Conservation (phyloP, 2,329 filamentous ascomycete species). For the Cladosporium sp. region DNA sequence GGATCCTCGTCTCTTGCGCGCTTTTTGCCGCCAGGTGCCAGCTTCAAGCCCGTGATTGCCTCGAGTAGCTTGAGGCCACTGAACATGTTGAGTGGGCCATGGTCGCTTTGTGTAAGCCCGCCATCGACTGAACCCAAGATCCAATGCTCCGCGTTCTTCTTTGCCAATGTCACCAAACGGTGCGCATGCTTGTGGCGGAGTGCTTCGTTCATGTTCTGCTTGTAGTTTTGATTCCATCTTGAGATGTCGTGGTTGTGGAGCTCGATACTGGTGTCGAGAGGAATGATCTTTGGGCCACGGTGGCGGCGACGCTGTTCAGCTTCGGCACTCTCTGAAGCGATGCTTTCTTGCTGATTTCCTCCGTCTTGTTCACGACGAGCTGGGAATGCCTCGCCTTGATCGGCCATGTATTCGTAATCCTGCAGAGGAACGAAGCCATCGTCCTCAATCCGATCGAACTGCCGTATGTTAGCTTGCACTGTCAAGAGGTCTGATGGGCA, state of each 20-base stretch:
- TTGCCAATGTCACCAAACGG: conserved; percentile 45
- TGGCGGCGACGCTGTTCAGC: conserved; percentile 38
- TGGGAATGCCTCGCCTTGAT: conserved; percentile 27
- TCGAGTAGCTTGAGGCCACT: conserved; percentile 52
- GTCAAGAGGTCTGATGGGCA: background rate
- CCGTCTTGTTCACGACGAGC: background rate
- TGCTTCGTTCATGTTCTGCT: conserved; percentile 54
- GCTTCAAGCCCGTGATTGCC: conserved; percentile 38
- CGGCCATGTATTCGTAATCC: conserved; percentile 17
- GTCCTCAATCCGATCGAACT: conserved; percentile 22
- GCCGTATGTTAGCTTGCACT: background rate
- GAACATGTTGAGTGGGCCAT: conserved; percentile 55
- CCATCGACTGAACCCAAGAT: conserved; percentile 52
- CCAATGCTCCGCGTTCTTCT: conserved; percentile 59
- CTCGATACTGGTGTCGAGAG: conserved; percentile 46
- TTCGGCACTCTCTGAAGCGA: conserved; percentile 33
- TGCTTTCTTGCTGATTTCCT: background rate
- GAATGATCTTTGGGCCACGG: conserved; percentile 36
- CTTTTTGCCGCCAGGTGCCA: conserved; percentile 22
- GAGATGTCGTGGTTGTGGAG: conserved; percentile 53
- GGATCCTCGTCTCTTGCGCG: conserved; percentile 22
- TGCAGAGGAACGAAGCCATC: conserved; percentile 30
- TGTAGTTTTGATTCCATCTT: conserved; percentile 55
- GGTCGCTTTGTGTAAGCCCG: conserved; percentile 41
- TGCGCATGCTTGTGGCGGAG: conserved; percentile 38